These are phyloP conservation scores for Botryosphaeria dothidea DNA, from an alignment of 2,329 filamentous ascomycete genomes.

Conservation along the genomic window DNA sequence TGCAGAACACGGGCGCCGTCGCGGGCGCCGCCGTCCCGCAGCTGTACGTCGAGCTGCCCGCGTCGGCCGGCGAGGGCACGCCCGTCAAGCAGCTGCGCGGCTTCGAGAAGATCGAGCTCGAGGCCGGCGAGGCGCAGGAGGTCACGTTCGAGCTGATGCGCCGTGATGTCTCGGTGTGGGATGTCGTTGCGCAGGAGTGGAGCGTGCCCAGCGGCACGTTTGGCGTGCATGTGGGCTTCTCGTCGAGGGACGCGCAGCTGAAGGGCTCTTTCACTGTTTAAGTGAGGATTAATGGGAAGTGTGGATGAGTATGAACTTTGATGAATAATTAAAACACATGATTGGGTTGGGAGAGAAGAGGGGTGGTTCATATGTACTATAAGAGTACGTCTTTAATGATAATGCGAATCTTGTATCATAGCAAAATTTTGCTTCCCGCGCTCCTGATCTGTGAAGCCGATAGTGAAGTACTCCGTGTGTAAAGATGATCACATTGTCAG, in stretches of 20 bases:
- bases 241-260: conserved; percentile 21
- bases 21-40: conserved; percentile 55
- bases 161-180: conserved; percentile 54
- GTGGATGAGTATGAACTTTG: background rate
- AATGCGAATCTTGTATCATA: background rate
- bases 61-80: conserved; percentile 39
- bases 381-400: background rate
- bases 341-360: background rate
- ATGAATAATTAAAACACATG: background rate
- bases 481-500: too few relatives aligned
- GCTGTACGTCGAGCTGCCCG: conserved; percentile 55
- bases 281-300: background rate
- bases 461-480: too few relatives aligned
- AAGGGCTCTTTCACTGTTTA: background rate
- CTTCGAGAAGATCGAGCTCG: conserved; percentile 54
- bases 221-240: conserved; percentile 30
- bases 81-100: conserved; percentile 46
- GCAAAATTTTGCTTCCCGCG: background rate
- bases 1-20: conserved; percentile 54
- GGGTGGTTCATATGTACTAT: background rate
- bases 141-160: conserved; percentile 51
- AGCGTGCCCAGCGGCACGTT: conserved; percentile 31
- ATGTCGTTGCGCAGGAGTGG: conserved; percentile 47
- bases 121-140: conserved; percentile 41
- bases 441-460: too few relatives aligned